Evolutionary conservation across 495 filamentous ascomycete species (phyloP).

Genomic region (Penicillium psychrofluorescens): DNA sequence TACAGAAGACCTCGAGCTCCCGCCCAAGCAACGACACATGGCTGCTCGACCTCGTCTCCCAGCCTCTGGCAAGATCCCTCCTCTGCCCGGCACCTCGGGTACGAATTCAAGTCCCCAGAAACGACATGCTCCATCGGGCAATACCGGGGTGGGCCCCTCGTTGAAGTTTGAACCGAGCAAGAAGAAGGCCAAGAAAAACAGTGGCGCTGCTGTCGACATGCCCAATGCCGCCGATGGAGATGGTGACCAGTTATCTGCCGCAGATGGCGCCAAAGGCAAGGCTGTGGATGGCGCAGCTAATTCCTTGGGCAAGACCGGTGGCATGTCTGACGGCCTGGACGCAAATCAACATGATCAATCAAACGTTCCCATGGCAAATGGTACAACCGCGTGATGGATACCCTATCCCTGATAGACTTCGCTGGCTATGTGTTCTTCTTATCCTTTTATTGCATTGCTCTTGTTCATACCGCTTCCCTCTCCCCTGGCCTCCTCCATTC

Average conservation of each 20-base stretch:
- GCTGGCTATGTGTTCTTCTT: too few relatives aligned
- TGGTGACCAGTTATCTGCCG: constrained; percentile 9
- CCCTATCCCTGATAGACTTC: neutral
- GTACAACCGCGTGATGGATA: constrained; percentile 14
- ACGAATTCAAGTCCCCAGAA: constrained; percentile 68
- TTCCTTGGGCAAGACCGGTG: constrained; percentile 5
- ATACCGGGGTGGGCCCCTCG: constrained; percentile 1
- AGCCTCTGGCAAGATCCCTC: constrained; percentile 83
- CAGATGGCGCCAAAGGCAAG: constrained; percentile 17
- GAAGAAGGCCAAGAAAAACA: constrained; percentile 43
- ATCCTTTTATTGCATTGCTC: too few relatives aligned
- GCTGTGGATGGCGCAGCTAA: constrained; percentile 11
- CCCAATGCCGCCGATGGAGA: constrained; percentile 29
- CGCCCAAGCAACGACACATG: constrained; percentile 85
- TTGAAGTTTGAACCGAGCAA: constrained; percentile 35
- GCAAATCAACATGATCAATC: too few relatives aligned
- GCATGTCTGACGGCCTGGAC: neutral
- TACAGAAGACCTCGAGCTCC: constrained; percentile 91
- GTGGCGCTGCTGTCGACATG: constrained; percentile 24
- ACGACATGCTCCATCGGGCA: constrained; percentile 48
- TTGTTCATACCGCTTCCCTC: too few relatives aligned
- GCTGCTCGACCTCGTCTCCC: constrained; percentile 66
- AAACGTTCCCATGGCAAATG: constrained; percentile 20
- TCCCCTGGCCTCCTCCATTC: too few relatives aligned
- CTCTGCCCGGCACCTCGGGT: constrained; percentile 21